These are phyloP conservation scores for Hirsutella rhossiliensis DNA, from an alignment of 2,329 filamentous ascomycete genomes.

Conservation along the genomic window DNA sequence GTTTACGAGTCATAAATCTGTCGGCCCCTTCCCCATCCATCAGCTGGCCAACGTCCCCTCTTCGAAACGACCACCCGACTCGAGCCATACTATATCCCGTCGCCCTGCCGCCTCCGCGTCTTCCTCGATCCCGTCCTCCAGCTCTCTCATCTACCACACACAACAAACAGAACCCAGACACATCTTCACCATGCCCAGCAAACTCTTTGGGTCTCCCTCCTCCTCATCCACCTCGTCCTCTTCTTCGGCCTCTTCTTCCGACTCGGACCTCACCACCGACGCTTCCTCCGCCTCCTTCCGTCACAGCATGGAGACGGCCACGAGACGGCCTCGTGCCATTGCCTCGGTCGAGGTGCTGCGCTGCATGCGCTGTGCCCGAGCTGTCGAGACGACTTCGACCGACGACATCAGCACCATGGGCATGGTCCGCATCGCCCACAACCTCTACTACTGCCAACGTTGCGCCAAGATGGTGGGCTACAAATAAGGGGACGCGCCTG, in stretches of 20 bases:
- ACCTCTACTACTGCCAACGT: constrained; percentile 54
- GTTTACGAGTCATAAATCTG: no score
- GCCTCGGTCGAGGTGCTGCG: constrained; percentile 48
- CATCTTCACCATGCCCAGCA: constrained; percentile 4
- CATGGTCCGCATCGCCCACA: constrained; percentile 53
- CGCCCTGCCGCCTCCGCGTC: no score
- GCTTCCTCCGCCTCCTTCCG: constrained; percentile 20
- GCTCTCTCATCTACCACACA: not conserved
- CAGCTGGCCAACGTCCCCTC: no score
- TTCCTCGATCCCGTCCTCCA: not conserved
- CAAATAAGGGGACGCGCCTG: constrained; percentile 28
- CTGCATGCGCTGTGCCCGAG: constrained; percentile 49
- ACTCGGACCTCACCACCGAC: constrained; percentile 25
- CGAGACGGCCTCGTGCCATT: constrained; percentile 21
- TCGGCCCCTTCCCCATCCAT: no score
- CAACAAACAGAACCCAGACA: not conserved
- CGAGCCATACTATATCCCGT: no score
- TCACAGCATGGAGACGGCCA: constrained; percentile 36
- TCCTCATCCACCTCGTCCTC: constrained; percentile 26
- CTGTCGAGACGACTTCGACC: constrained; percentile 48
- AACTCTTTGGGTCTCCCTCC: constrained; percentile 11
- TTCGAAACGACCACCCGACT: no score
- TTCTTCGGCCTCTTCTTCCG: constrained; percentile 21
- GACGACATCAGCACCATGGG: constrained; percentile 45
- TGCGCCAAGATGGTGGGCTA: constrained; percentile 54